phyloP scores from a whole-genome alignment of 2,329 filamentous ascomycete genomes.

The Scytalidium lignicola region DNA sequence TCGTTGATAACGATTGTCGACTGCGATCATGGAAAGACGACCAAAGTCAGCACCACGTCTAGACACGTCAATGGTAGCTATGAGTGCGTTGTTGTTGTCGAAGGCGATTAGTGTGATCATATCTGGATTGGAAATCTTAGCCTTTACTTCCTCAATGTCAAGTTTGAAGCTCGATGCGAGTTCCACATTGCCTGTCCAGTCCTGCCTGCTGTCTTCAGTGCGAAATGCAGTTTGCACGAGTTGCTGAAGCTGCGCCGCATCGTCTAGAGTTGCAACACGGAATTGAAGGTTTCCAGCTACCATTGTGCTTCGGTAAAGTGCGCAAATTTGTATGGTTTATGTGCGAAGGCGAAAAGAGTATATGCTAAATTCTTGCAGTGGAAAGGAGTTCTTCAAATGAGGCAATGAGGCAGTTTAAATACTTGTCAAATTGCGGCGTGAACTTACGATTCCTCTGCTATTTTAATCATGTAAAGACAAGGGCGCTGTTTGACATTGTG shows the following conservation, averaged over 20 bases:
- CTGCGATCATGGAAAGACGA: constrained; percentile 22
- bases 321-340: no score
- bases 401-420: no score
- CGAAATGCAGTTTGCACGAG: constrained; percentile 37
- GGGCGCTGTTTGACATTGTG: no score
- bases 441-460: no score
- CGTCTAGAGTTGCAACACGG: constrained; percentile 31
- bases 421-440: no score
- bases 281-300: constrained; percentile 26
- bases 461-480: no score
- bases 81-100: constrained; percentile 5
- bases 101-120: constrained; percentile 23
- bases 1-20: constrained; percentile 18
- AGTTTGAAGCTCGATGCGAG: constrained; percentile 22
- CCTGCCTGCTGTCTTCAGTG: constrained; percentile 30
- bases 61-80: constrained; percentile 19
- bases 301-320: constrained; percentile 11
- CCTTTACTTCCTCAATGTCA: constrained; percentile 17
- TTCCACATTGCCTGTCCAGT: constrained; percentile 31
- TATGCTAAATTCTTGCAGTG: no score
- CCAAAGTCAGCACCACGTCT: constrained; percentile 11
- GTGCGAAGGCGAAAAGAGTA: no score
- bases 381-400: no score
- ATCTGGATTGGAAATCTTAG: constrained; percentile 24
- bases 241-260: constrained; percentile 31